Conservation (phyloP, 192 early-diverging fungal genomes). For the Coemansia sp. region DNA sequence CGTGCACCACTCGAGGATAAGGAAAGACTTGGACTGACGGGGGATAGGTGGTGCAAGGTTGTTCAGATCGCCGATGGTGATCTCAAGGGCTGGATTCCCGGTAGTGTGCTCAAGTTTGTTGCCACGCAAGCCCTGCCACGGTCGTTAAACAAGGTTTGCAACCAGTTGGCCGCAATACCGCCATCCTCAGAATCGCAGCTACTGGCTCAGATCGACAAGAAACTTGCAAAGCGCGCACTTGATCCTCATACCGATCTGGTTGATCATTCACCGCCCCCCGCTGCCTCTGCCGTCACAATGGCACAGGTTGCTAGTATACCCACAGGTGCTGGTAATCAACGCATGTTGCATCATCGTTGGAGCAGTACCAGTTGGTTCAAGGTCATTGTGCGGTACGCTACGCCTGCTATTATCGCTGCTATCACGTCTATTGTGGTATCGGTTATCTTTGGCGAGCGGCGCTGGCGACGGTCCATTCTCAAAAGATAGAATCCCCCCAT, state of each 20-base stretch:
- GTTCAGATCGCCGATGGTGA: conserved; percentile 55
- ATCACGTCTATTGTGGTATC: conserved; percentile 29
- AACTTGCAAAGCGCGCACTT: not conserved
- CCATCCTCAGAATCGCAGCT: conserved; percentile 28
- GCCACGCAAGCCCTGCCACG: conserved; percentile 55
- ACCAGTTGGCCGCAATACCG: conserved; percentile 27
- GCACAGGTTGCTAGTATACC: no score
- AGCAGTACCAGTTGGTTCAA: conserved; percentile 12
- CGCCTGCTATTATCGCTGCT: conserved; percentile 42
- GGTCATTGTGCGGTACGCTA: conserved; percentile 32
- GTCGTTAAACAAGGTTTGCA: conserved; percentile 53
- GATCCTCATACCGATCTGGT: not conserved
- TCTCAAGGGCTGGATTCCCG: conserved; percentile 54
- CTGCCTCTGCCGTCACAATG: no score
- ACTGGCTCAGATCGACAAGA: not conserved
- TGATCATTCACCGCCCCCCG: no score
- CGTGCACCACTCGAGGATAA: conserved; percentile 13
- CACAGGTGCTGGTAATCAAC: no score
- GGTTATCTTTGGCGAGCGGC: not conserved
- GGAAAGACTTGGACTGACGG: conserved; percentile 15
- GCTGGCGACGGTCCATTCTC: conserved; percentile 1
- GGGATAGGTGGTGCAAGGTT: conserved; percentile 36
- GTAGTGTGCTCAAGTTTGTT: conserved; percentile 53
- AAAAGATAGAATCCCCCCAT: no score
- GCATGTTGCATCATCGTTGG: no score